A percentile compares a stretch with the other conserved stretches of the same genome.
Evolutionary conservation across 2,329 filamentous ascomycete species (phyloP).

Genomic region (Aspergillus calidoustus): DNA sequence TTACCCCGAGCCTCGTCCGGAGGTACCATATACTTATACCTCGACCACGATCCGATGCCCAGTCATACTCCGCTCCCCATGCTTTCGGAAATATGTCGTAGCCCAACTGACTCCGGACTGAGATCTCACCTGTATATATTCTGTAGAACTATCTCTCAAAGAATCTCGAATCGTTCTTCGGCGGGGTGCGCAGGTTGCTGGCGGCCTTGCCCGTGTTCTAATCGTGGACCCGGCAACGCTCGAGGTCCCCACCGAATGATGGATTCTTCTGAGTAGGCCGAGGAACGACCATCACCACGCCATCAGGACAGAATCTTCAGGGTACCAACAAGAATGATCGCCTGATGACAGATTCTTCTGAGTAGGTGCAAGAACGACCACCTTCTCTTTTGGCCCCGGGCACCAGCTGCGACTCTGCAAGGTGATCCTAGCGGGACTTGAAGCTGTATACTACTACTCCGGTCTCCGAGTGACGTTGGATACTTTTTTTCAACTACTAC

Average conservation of each 20-base stretch:
- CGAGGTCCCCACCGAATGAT: constrained; percentile 16
- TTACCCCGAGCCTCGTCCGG: neutral
- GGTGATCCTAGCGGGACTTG: no score
- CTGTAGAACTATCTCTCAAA: neutral
- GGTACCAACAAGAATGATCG: constrained; percentile 11
- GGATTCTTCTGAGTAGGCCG: constrained; percentile 19
- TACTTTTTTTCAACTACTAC: neutral
- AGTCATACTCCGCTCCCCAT: constrained; percentile 3
- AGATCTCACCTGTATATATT: neutral
- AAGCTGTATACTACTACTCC: neutral
- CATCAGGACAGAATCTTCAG: constrained; percentile 15
- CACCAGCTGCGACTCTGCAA: neutral
- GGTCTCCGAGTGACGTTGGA: neutral
- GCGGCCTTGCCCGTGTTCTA: neutral
- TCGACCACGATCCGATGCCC: neutral
- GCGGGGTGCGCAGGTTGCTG: neutral
- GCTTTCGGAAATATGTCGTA: neutral
- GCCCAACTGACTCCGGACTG: neutral
- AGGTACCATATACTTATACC: neutral
- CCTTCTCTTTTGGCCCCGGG: constrained; percentile 1
- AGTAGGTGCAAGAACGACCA: constrained; percentile 11
- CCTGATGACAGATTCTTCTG: constrained; percentile 13
- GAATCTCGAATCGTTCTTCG: neutral
- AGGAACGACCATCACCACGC: constrained; percentile 15
- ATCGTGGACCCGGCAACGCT: constrained; percentile 7